Evolutionary conservation across 768 basidiomycete genomes (phyloP), one percentile per base, ranked within the genome.

Genomic region (Coprinopsis strossmayeri): DNA sequence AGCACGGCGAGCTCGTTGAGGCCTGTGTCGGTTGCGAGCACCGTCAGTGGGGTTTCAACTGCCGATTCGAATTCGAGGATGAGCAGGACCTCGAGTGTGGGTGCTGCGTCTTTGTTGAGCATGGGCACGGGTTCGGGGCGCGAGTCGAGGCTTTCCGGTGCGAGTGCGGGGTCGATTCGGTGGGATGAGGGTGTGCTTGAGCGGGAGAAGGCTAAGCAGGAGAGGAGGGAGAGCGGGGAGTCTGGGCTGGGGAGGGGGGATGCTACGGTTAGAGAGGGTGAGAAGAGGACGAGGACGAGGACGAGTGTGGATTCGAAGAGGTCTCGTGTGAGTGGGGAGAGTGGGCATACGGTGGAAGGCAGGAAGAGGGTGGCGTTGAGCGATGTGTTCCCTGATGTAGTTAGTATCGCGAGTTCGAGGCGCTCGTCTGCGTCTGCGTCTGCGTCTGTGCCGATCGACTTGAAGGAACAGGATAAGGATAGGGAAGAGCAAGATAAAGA

Each of bases 311-410:
- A 48, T 59, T 61, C 54, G 30, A 59, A 2, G 65, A 30, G 44
- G 11, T 4, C 10, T 5, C 13, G 40, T 4, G 23, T 4, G 26
- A 61, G 66, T 43, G 69, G 66, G 25, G 76, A 74, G 58, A 77
- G 74, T 48, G 68, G 69, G 43, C 64, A 69, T 34, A 69, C 65
- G 3, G 66, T 66, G 5, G 84, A 84, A 52, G 76, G 71, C 18
- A 67, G 78, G 54, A 71, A 68, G 56, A 66, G 83, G 51, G 77
- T 74, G 5, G 69, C 79, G 0, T 57, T 88, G 25, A 65, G 68
- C 9, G 76, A 80, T 26, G 69, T 90, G 34, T 88, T 88, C 65
- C 77, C 81, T 0, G 73, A 74, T 18, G 57, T 64, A 18, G 55
- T 50, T 5, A 37, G 37, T 17, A 54, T 24, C 49, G 48, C 48